Evolutionary conservation across 306 rosid species (phyloP).

Genomic region (Pterocarpus macrocarpus): DNA sequence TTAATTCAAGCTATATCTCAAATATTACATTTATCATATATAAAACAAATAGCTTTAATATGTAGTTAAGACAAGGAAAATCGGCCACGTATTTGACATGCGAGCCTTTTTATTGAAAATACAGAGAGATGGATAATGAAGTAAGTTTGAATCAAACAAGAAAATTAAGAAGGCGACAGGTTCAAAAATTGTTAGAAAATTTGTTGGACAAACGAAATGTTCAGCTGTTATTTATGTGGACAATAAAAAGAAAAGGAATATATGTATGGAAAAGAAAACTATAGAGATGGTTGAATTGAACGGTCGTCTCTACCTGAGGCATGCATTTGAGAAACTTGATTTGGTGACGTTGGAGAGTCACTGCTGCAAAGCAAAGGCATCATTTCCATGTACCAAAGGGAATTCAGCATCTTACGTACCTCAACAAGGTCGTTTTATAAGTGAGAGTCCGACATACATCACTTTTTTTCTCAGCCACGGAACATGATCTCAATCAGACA

Average conservation of each 20-base stretch:
- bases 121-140: not conserved
- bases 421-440: slow-evolving; percentile 48
- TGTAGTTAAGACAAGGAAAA: slow-evolving; percentile 20
- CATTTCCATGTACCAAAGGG: slow-evolving; percentile 45
- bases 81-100: not conserved
- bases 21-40: slow-evolving; percentile 38
- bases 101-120: slow-evolving; percentile 40
- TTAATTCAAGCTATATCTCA: not conserved
- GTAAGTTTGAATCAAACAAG: not conserved
- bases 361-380: slow-evolving; percentile 52
- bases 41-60: slow-evolving; percentile 17
- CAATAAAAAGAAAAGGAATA: not conserved
- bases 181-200: not conserved
- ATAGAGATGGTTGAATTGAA: slow-evolving; percentile 28
- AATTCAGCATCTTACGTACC: slow-evolving; percentile 44
- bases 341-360: slow-evolving; percentile 43
- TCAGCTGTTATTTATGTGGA: too few relatives aligned
- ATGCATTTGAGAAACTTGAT: slow-evolving; percentile 45
- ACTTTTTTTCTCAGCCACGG: slow-evolving; percentile 67
- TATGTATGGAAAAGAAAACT: not conserved
- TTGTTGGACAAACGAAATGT: not conserved
- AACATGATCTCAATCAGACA: slow-evolving; percentile 60
- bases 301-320: slow-evolving; percentile 43
- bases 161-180: not conserved
- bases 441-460: slow-evolving; percentile 45